These are phyloP conservation scores for Verticillium isaacii DNA, from an alignment of 2,329 filamentous ascomycete species.

Conservation along the genomic window DNA sequence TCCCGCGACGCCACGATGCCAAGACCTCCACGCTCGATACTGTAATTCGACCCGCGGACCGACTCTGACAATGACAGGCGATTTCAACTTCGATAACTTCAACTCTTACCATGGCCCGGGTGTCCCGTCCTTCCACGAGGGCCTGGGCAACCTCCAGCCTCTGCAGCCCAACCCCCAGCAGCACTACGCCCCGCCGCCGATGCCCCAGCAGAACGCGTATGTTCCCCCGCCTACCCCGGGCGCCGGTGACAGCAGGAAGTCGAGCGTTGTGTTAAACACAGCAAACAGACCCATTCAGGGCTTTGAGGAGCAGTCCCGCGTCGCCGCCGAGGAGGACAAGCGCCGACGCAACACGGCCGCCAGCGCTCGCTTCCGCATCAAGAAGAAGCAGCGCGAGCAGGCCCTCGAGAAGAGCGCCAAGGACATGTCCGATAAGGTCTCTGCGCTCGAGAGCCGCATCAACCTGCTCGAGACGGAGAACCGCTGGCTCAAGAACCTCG, in stretches of 20 bases:
- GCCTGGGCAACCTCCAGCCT: slow-evolving; percentile 37
- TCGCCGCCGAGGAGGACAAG: slow-evolving; percentile 84
- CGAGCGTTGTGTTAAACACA: slow-evolving; percentile 19
- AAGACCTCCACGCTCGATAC: slow-evolving; percentile 5
- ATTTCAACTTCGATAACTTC: slow-evolving; percentile 54
- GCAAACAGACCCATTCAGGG: slow-evolving; percentile 39
- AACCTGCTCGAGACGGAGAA: slow-evolving; percentile 78
- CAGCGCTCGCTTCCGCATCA: slow-evolving; percentile 82
- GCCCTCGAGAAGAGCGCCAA: slow-evolving; percentile 76
- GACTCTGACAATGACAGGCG: slow-evolving; percentile 44
- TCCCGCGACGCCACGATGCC: slow-evolving; percentile 11
- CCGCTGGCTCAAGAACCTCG: slow-evolving; percentile 74
- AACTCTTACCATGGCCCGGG: slow-evolving; percentile 34
- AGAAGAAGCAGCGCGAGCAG: slow-evolving; percentile 94
- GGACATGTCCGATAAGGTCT: slow-evolving; percentile 78
- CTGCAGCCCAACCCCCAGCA: slow-evolving; percentile 48
- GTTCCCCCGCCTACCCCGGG: not conserved
- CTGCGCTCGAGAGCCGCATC: slow-evolving; percentile 66
- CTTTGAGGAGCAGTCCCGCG: slow-evolving; percentile 66
- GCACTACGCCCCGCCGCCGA: slow-evolving; percentile 34
- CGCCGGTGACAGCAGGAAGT: not conserved
- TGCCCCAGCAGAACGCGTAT: slow-evolving; percentile 24
- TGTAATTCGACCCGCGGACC: slow-evolving; percentile 2
- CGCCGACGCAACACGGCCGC: slow-evolving; percentile 84
- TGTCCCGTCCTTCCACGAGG: slow-evolving; percentile 31